Conservation (phyloP, 2,329 filamentous ascomycete species). For the Trichoderma guizhouense region DNA sequence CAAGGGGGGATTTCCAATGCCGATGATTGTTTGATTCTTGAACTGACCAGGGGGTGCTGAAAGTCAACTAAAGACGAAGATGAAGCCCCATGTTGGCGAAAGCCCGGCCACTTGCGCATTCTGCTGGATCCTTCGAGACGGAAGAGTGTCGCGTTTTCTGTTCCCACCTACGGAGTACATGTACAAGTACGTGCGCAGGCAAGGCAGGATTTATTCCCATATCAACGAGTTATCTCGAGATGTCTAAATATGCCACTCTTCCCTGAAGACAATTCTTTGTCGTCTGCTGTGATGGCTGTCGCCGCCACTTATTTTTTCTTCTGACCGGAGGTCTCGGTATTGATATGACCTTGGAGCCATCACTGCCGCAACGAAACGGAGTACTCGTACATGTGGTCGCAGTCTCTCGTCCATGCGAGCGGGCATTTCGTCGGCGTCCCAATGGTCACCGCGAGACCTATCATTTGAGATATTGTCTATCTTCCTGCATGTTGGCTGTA, state of each 20-base stretch:
- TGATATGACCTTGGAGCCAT: not conserved
- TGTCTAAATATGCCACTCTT: not conserved
- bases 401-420: not conserved
- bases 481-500: conserved; percentile 12
- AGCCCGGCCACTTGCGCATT: not conserved
- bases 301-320: not conserved
- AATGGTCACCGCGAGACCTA: not conserved
- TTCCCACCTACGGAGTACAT: not conserved
- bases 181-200: not conserved
- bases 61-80: not conserved
- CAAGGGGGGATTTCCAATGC: conserved; percentile 5
- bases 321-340: not conserved
- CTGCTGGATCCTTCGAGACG: not conserved
- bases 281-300: not conserved
- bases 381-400: not conserved
- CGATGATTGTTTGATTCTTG: conserved; percentile 2
- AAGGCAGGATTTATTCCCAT: not conserved
- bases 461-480: not conserved
- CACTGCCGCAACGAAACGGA: not conserved
- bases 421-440: not conserved
- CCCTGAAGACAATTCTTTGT: not conserved
- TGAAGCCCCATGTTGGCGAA: not conserved
- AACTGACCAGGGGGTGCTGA: not conserved
- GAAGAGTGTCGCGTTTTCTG: not conserved
- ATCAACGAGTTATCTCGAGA: not conserved